phyloP scores from a whole-genome alignment of 106 monocot species.

The Dioscorea alata region DNA sequence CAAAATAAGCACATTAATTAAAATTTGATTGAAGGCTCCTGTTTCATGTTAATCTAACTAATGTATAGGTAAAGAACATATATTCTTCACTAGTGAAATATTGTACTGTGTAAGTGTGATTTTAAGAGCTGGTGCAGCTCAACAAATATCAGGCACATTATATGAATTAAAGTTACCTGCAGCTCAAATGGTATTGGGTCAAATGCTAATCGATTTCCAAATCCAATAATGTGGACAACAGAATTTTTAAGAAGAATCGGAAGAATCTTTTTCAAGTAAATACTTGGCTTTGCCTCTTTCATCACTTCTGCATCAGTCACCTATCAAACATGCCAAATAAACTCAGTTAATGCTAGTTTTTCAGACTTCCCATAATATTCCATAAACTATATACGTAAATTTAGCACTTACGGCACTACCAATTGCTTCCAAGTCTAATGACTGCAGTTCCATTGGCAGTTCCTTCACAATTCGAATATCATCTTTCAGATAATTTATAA shows the following conservation, averaged over 20 bases:
- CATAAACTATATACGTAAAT: no score
- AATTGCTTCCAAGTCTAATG: constrained; percentile 85
- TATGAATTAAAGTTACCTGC: constrained; percentile 46
- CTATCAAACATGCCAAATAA: constrained; percentile 18
- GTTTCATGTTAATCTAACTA: no score
- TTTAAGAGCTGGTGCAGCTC: no score
- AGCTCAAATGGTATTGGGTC: constrained; percentile 86
- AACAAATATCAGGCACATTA: no score
- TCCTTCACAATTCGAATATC: constrained; percentile 88
- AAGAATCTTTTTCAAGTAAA: constrained; percentile 80
- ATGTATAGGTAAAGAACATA: no score
- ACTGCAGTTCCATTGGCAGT: constrained; percentile 72
- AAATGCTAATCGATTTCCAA: constrained; percentile 94
- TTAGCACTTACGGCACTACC: constrained; percentile 87
- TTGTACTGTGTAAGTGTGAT: no score
- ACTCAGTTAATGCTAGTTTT: no score
- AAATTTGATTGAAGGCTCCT: no score
- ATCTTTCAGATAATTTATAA: constrained; percentile 65
- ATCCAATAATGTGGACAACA: constrained; percentile 87
- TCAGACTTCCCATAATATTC: no score
- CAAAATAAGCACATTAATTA: no score
- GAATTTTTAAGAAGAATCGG: constrained; percentile 75
- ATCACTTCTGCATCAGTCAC: constrained; percentile 70
- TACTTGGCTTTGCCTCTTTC: constrained; percentile 95
- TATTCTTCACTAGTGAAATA: no score